These are phyloP conservation scores for Bonia amplexicaulis DNA, from an alignment of 176 grass and related monocot genomes.

Conservation along the genomic window DNA sequence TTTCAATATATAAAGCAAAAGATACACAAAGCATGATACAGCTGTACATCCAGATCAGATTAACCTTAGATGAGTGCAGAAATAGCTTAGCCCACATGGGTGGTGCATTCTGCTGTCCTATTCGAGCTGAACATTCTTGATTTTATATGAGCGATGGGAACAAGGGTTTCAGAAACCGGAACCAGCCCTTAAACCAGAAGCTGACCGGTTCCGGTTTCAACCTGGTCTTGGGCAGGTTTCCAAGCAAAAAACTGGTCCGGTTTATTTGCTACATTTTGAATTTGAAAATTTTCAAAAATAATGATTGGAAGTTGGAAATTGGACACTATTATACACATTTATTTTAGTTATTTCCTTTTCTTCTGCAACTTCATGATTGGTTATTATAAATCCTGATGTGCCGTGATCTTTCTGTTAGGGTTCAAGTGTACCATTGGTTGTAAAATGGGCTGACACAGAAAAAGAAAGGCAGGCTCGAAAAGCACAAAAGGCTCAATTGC, in stretches of 20 bases:
- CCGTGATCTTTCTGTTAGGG: conserved; percentile 44
- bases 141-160: not conserved
- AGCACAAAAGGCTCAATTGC: conserved; percentile 84
- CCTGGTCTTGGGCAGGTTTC: not conserved
- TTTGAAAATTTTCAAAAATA: not conserved
- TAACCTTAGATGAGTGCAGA: not conserved
- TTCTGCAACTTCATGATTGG: not conserved
- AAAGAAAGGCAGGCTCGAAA: conserved; percentile 96
- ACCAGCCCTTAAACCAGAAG: not conserved
- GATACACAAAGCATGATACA: not conserved
- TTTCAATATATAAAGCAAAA: not conserved
- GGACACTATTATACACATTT: not conserved
- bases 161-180: not conserved
- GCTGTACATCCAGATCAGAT: not conserved
- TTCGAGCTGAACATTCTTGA: not conserved
- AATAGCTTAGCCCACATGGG: not conserved
- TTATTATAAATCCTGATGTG: conserved; percentile 9
- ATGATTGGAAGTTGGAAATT: not conserved
- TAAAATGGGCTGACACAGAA: conserved; percentile 99
- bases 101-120: not conserved
- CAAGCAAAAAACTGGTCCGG: not conserved
- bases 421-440: conserved; percentile 95
- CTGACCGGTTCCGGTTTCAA: not conserved
- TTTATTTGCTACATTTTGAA: not conserved
- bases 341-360: not conserved